Conservation (phyloP, 306 rosid species). For the Morella rubra region DNA sequence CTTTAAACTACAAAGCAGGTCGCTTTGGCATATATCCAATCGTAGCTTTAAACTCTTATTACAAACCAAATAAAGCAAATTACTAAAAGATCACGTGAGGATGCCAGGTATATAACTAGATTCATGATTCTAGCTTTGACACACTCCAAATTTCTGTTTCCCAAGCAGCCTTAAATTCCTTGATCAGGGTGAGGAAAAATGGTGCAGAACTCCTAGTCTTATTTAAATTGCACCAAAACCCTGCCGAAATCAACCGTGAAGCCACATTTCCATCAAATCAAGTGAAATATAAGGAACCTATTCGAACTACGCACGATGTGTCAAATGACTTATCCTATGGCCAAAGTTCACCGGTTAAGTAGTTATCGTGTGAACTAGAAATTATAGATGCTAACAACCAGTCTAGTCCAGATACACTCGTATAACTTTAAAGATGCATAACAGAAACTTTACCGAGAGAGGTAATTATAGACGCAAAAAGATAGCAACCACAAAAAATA, state of each 20-base stretch:
- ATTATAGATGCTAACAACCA: background rate
- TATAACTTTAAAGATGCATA: background rate
- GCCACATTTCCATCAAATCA: background rate
- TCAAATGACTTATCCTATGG: conserved; percentile 1
- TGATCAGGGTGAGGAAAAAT: background rate
- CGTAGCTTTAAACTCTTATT: background rate
- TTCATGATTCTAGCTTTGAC: background rate
- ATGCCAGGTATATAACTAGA: background rate
- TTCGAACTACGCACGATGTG: conserved; percentile 7
- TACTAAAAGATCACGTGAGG: background rate
- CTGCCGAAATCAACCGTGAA: conserved; percentile 5
- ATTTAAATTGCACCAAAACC: background rate
- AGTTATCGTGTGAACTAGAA: background rate
- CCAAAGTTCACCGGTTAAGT: background rate
- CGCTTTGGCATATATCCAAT: background rate
- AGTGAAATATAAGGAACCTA: conserved; percentile 10
- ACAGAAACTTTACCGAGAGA: background rate
- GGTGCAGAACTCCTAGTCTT: background rate
- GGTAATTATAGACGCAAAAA: background rate
- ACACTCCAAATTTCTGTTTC: background rate
- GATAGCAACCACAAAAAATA: background rate
- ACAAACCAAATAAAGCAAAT: background rate
- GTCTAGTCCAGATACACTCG: background rate
- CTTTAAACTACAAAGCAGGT: background rate
- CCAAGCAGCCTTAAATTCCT: background rate